Percentiles rank a stretch among this genome's conserved stretches.
These are phyloP conservation scores for Pestalotiopsis sp. DNA, from an alignment of 2,329 filamentous ascomycete genomes.

Conservation along the genomic window DNA sequence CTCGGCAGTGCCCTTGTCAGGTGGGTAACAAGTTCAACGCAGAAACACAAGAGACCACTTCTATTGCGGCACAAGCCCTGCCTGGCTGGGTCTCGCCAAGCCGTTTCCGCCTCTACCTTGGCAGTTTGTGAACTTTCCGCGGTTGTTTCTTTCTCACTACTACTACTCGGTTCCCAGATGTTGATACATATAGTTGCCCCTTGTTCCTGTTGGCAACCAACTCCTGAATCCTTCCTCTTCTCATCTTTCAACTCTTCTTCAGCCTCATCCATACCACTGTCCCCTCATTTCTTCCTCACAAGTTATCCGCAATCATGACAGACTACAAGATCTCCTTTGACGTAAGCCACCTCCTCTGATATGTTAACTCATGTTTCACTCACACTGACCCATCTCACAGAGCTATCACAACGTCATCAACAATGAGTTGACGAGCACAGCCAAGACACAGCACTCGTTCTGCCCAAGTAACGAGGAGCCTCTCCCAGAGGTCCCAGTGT, in stretches of 20 bases:
- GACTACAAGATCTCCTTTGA: not conserved
- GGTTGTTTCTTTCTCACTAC: not conserved
- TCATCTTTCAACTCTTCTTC: not conserved
- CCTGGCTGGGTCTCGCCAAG: not conserved
- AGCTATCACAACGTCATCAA: slow-evolving; percentile 10
- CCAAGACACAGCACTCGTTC: not conserved
- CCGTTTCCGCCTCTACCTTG: not conserved
- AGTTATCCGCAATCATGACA: not conserved
- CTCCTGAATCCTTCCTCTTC: not conserved
- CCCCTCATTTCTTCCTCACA: not conserved
- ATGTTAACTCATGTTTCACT: not conserved
- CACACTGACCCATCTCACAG: not conserved
- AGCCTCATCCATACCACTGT: not conserved
- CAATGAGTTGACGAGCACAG: slow-evolving; percentile 4
- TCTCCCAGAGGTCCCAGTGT: not conserved
- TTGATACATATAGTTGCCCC: not conserved
- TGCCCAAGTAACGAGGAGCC: slow-evolving; percentile 7
- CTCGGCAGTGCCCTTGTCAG: not conserved
- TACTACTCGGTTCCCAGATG: not conserved
- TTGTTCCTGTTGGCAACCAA: not conserved
- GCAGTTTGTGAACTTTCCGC: not conserved
- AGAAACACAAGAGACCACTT: not conserved
- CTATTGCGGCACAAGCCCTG: not conserved
- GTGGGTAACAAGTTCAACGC: not conserved
- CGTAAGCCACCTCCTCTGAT: not conserved